Conservation (phyloP, 1,284 basidiomycete genomes). For the Amylostereum chailletii region DNA sequence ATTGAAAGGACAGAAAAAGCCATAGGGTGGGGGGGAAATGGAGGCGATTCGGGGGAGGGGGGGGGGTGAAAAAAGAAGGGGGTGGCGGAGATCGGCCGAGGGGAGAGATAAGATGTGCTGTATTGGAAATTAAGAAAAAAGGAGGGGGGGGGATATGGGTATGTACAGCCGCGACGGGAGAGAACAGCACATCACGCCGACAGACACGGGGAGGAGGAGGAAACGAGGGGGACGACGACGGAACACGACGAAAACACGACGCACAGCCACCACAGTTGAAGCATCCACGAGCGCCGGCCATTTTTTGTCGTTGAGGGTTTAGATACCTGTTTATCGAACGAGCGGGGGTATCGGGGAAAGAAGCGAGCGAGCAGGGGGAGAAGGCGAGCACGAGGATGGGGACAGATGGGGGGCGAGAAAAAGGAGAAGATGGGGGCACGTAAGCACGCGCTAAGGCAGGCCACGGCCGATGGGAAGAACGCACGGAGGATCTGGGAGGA, state of each 20-base stretch:
- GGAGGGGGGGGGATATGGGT: slow-evolving; percentile 5
- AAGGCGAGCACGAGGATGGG: neutral
- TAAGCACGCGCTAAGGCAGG: no score
- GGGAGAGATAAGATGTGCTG: no score
- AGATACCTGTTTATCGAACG: no score
- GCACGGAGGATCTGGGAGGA: no score
- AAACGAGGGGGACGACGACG: slow-evolving; percentile 10
- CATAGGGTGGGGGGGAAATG: slow-evolving; percentile 15
- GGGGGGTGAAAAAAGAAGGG: no score
- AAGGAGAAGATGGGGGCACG: neutral
- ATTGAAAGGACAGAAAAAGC: slow-evolving; percentile 13
- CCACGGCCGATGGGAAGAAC: no score
- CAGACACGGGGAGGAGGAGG: slow-evolving; percentile 4
- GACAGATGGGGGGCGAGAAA: neutral
- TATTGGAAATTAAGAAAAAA: slow-evolving; percentile 3
- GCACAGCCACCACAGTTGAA: slow-evolving; percentile 81
- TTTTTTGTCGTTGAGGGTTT: slow-evolving; percentile 23
- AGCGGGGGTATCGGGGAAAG: slow-evolving; percentile 6
- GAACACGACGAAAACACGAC: slow-evolving; percentile 37
- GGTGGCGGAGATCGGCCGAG: no score
- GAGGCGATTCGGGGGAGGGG: neutral
- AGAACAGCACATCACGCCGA: slow-evolving; percentile 4
- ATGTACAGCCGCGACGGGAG: slow-evolving; percentile 12
- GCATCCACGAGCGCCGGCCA: slow-evolving; percentile 70
- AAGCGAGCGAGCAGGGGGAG: slow-evolving; percentile 4